These are phyloP conservation scores for Phascolomyces articulosus DNA, from an alignment of 371 early-diverging fungal genomes.

Conservation along the genomic window DNA sequence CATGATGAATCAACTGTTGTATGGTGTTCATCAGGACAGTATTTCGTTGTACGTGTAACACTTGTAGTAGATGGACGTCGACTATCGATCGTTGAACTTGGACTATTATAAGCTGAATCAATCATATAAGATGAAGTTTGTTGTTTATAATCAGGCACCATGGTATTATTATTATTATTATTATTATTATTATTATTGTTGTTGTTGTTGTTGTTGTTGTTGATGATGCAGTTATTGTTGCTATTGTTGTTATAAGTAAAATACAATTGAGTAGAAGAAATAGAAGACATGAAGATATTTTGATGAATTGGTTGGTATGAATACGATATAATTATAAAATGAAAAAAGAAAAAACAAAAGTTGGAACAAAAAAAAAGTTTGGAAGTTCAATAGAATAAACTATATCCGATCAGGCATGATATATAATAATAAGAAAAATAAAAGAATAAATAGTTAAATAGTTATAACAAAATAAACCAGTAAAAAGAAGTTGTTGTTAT, in stretches of 20 bases:
- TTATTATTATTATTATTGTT: too few relatives aligned
- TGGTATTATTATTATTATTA: too few relatives aligned
- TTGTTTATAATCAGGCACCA: constrained; percentile 17
- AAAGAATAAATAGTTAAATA: background rate
- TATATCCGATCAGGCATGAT: constrained; percentile 11
- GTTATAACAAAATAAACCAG: too few relatives aligned
- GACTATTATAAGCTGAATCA: constrained; percentile 27
- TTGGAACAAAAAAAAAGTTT: background rate
- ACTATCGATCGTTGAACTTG: constrained; percentile 21
- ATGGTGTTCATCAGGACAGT: constrained; percentile 2
- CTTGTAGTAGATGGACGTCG: background rate
- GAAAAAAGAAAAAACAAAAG: background rate
- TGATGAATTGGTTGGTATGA: background rate
- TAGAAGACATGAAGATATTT: background rate
- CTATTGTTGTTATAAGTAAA: constrained; percentile 1
- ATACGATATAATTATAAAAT: background rate
- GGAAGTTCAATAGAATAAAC: background rate
- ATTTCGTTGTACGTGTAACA: constrained; percentile 8
- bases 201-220: too few relatives aligned
- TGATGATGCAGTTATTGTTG: too few relatives aligned
- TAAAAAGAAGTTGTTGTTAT: too few relatives aligned
- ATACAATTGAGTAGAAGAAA: background rate
- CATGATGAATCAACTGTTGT: constrained; percentile 1
- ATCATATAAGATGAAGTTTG: constrained; percentile 6
- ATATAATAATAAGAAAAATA: background rate